Base-by-base conservation (phyloP, 2,329 filamentous ascomycete genomes). In the Aspergillus felis region DNA sequence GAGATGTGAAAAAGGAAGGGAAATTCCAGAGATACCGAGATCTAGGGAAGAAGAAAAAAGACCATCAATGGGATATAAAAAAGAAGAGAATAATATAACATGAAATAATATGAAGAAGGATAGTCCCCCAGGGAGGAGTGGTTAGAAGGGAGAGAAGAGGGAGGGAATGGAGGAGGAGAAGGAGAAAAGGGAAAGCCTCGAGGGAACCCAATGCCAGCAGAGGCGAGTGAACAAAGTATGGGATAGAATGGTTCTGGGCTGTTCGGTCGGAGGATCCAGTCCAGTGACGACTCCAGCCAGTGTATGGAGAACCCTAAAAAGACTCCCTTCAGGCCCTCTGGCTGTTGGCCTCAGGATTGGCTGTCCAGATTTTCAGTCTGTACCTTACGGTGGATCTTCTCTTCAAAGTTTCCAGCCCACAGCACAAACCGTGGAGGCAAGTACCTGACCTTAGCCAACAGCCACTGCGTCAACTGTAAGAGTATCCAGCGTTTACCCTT, bases 11-110 rank as follows among this genome's bases (percentile, higher is more conserved):
- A 59, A 57, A 62, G 47, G 50, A 57, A 65, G 56, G 59, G 61
- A 59, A 55, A 67, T 66, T 68, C 68, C 67, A 60, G 68, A 66
- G 69, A 71, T 62, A 50, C 61, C 65, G 64, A 58, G 64, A 70
- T 68, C 67, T 54, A 56, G 60, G 61, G 3, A 46, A 46, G 20
- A 10, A 46, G 8, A 51, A 51, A 57, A 61, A 41, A 29, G 22
- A 24, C 9, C n/a, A 46, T 20, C 20, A 44, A 53, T 22, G 54
- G 54, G 58, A 29, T 29, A 50, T 55, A 57, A 55, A 44, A 53
- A 64, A 56, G 61, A 61, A 64, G 59, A 47, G 62, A 62, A 64
- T 59, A 55, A 59, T 57, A 59, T 57, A 51, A 57, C 58, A 57
- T 59, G 62, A 59, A 64, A 29, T 29, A 29, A 65, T 57, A 64